Conservation (phyloP, 2,329 filamentous ascomycete genomes). For the Hawksworthiomyces lignivorus region DNA sequence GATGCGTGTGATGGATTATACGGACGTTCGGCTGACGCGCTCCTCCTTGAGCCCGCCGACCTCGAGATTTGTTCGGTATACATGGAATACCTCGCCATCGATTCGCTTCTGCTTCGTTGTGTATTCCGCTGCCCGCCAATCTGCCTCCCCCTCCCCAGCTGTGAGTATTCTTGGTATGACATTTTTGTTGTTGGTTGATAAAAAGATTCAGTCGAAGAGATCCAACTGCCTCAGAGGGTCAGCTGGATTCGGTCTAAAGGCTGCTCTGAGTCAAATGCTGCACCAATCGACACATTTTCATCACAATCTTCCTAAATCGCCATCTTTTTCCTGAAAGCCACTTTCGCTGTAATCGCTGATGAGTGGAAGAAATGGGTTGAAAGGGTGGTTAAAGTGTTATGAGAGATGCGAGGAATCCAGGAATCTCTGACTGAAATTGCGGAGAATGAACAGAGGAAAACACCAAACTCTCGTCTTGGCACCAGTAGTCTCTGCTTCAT, state of each 20-base stretch:
- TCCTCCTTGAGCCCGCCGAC: background rate
- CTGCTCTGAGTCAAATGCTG: too few relatives aligned
- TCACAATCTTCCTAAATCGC: too few relatives aligned
- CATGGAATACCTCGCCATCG: slow-evolving; percentile 4
- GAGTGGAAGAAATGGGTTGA: too few relatives aligned
- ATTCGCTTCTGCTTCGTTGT: slow-evolving; percentile 2
- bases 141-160: slow-evolving; percentile 13
- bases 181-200: slow-evolving; percentile 7
- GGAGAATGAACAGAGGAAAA: background rate
- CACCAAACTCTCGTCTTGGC: too few relatives aligned
- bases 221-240: slow-evolving; percentile 1
- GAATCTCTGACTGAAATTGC: too few relatives aligned
- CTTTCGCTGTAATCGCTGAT: too few relatives aligned
- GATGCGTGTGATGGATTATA: slow-evolving; percentile 14
- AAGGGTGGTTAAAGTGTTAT: too few relatives aligned
- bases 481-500: too few relatives aligned
- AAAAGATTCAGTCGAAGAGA: background rate
- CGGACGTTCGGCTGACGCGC: slow-evolving; percentile 15
- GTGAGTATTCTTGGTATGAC: slow-evolving; percentile 19
- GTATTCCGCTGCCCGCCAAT: slow-evolving; percentile 2
- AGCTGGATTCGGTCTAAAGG: background rate
- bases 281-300: too few relatives aligned
- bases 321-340: too few relatives aligned
- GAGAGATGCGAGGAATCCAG: too few relatives aligned
- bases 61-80: slow-evolving; percentile 3